Evolutionary conservation across 192 early-diverging fungal genomes (phyloP), one percentile per base, ranked within the genome.

Genomic region (Entophlyctis helioformis): DNA sequence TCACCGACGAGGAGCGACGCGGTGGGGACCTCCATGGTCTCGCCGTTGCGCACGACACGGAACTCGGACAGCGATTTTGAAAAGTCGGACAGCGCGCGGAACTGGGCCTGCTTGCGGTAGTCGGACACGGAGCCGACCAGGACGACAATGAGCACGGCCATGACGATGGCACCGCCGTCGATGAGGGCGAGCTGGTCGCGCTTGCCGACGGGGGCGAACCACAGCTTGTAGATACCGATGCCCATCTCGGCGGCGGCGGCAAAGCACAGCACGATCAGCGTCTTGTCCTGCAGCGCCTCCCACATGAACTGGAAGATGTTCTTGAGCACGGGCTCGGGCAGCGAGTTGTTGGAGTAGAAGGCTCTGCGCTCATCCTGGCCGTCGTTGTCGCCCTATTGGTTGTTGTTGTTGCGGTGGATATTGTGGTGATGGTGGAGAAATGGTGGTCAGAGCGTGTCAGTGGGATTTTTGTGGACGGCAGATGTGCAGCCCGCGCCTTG

Each of bases 1-100:
- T 98, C 95, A 18, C 95, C 95, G 22, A 92, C 90, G 50, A 87
- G 74, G 23, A 98, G 48, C 23, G 89, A 82, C 48, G 73, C 69
- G 53, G 86, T 70, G 41, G 82, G 78, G 37, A 98, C 66, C 48
- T 86, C 69, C 23, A 80, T 62, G 50, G 76, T 80, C 18, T 69
- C 61, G 21, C 87, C 89, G 51, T 79, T 76, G 39, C 92, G 82
- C 11, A 84, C 51, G 34, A 83, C 72, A 38, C 59, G 59, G 44
- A 57, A 43, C 25, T 39, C 32, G 19, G 57, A 42, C 24, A 74
- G 46, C 18, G 59, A 63, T 28, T 45, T 41, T 18, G 50, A 50
- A 49, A 59, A 63, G 50, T 69, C 62, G 49, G 33, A 66, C 13
- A 73, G 62, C 48, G 62, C 53, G 23, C 62, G 57, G 52, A 76